These are phyloP conservation scores for Pichia gijzeniarum DNA, from an alignment of 805 yeast genomes.

Conservation along the genomic window DNA sequence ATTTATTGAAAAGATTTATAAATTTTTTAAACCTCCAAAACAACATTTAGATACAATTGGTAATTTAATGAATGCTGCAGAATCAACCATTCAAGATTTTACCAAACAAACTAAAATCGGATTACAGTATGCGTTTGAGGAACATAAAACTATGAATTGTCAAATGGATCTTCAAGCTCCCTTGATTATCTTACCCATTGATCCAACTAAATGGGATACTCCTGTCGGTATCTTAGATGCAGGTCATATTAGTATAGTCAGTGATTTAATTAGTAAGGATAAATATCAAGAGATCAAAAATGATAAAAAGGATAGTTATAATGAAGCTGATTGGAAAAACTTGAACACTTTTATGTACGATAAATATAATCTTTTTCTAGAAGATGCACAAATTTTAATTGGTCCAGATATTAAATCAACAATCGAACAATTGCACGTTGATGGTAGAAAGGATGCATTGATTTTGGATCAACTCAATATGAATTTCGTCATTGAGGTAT, in stretches of 20 bases:
- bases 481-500: conserved; percentile 68
- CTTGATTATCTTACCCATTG: conserved; percentile 75
- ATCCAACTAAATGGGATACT: conserved; percentile 70
- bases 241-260: conserved; percentile 81
- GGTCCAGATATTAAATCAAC: conserved; percentile 80
- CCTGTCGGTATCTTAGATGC: conserved; percentile 93
- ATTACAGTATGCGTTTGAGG: conserved; percentile 86
- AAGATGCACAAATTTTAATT: conserved; percentile 82
- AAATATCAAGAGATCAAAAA: conserved; percentile 63
- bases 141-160: conserved; percentile 84
- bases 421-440: conserved; percentile 59
- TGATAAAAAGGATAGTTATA: conserved; percentile 47
- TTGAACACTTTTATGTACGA: conserved; percentile 84
- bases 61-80: conserved; percentile 90
- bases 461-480: conserved; percentile 73
- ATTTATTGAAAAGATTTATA: conserved; percentile 66
- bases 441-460: conserved; percentile 42
- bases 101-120: conserved; percentile 88
- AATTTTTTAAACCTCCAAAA: conserved; percentile 82
- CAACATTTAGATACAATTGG: conserved; percentile 83
- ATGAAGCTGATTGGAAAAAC: conserved; percentile 65
- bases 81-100: conserved; percentile 86
- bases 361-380: conserved; percentile 65
- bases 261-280: conserved; percentile 71
- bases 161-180: conserved; percentile 93